Evolutionary conservation across 108 stramenopile species (phyloP), one percentile per base, ranked within the genome.

Genomic region (Pseudonitzschia multiseries): DNA sequence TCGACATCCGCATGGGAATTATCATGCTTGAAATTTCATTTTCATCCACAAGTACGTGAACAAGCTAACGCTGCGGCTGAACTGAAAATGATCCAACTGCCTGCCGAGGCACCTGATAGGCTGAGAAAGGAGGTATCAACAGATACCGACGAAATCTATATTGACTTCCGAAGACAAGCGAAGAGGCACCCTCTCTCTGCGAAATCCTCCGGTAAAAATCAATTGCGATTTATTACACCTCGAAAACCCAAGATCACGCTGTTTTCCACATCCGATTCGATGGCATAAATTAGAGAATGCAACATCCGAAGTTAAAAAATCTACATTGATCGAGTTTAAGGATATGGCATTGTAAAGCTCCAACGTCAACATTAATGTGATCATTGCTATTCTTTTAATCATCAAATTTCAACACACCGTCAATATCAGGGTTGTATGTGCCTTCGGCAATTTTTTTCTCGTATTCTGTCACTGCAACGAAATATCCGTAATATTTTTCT

Each of bases 1-100:
- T 78, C 91, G 31, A 89, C 95, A 15, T 87, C 91, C 8, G 81
- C 85, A 18, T 96, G 95, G 95, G 92, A 92, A 59, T 57, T 96
- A 27, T 77, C 89, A 8, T 70, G 78, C 41, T 59, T 92, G 41
- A 78, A 77, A 68, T 96, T 92, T 65, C 88, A 91, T 70, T 41
- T 83, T 50, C 77, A 93, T 56, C 89, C 88, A 18, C 53, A 28
- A 40, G 79, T 92, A 24, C 74, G 72, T 17, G 48, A 74, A n/a
- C 93, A 94, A 28, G 83, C 86, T 15, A 31, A 68, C 21, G 81
- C 68, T 20, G 88, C 89, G 52, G 84, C 87, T 29, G 71, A 74
- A 50, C 41, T 73, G 18, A 84, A 80, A 57, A 65, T 90, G 63
- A 70, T 90, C 32, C 85, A 87, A 51, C 68, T 94, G 41, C 93